These are phyloP conservation scores for Zymoseptoria ardabiliae DNA, from an alignment of 2,329 filamentous ascomycete species.

Conservation along the genomic window DNA sequence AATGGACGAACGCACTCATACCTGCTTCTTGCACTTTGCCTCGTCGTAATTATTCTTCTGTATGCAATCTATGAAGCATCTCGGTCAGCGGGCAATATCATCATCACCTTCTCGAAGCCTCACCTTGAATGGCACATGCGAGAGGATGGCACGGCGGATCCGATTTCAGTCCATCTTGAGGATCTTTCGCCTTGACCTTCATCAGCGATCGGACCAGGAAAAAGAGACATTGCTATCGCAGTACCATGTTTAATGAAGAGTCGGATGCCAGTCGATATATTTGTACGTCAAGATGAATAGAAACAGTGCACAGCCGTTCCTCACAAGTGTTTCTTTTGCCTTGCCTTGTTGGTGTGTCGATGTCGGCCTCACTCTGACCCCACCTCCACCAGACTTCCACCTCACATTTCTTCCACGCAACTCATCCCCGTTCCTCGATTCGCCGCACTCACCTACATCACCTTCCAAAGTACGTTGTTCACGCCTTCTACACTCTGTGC, in stretches of 20 bases:
- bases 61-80: slow-evolving; percentile 50
- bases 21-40: slow-evolving; percentile 63
- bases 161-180: slow-evolving; percentile 63
- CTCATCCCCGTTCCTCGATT: not conserved
- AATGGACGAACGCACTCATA: slow-evolving; percentile 12
- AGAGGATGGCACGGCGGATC: slow-evolving; percentile 79
- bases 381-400: not conserved
- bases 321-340: not conserved
- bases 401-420: not conserved
- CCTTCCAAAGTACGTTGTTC: not conserved
- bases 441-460: not conserved
- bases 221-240: not conserved
- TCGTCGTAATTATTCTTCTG: slow-evolving; percentile 80
- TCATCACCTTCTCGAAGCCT: slow-evolving; percentile 8
- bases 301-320: not conserved
- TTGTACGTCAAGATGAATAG: not conserved
- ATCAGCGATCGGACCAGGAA: not conserved
- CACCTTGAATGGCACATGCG: slow-evolving; percentile 89
- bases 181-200: slow-evolving; percentile 5
- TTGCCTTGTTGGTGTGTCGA: not conserved
- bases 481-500: not conserved
- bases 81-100: not conserved
- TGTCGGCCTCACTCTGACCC: not conserved
- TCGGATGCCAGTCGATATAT: not conserved
- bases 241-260: not conserved